Evolutionary conservation across 306 rosid genomes (phyloP).

Genomic region (Dryas octopetala): DNA sequence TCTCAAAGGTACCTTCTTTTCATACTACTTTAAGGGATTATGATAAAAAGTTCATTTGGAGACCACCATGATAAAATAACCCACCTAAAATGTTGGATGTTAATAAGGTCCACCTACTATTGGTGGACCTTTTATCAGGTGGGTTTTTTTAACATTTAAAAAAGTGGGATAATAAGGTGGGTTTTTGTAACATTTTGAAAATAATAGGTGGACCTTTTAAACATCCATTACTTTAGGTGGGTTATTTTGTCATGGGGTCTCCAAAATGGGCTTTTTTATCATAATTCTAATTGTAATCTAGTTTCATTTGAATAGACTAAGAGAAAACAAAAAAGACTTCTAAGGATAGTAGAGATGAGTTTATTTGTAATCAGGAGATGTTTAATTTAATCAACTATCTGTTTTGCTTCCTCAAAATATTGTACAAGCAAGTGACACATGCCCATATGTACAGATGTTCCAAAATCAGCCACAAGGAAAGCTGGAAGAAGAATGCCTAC

Average conservation of each 20-base stretch:
- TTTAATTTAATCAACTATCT: neutral
- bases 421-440: neutral
- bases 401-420: neutral
- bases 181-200: too few species aligned
- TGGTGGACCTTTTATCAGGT: too few species aligned
- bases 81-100: too few species aligned
- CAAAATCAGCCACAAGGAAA: conserved; percentile 70
- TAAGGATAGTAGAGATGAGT: conserved; percentile 5
- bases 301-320: neutral
- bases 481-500: conserved; percentile 67
- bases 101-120: too few species aligned
- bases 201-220: too few species aligned
- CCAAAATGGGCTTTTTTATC: too few species aligned
- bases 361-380: neutral
- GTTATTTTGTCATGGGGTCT: too few species aligned
- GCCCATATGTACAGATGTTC: conserved; percentile 46
- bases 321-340: neutral
- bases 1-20: conserved; percentile 58
- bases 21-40: neutral
- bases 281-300: neutral
- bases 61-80: too few species aligned
- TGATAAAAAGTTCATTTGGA: too few species aligned
- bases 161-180: too few species aligned
- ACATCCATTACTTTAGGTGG: too few species aligned
- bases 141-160: too few species aligned